phyloP scores from a whole-genome alignment of 208 protist genomes.

The Trypanosoma mega region DNA sequence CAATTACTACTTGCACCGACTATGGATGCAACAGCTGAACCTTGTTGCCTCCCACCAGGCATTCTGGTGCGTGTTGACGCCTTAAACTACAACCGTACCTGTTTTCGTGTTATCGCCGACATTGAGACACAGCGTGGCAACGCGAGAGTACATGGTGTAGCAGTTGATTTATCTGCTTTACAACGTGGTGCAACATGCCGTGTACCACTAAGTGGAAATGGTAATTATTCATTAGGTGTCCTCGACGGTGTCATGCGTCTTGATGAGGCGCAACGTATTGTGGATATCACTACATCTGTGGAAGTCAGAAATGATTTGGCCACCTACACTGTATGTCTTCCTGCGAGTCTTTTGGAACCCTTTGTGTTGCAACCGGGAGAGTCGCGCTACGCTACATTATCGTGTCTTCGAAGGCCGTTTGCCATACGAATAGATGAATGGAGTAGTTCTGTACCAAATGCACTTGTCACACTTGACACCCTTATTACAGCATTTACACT shows the following conservation, averaged over 20 bases:
- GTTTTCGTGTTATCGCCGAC: slow-evolving; percentile 33
- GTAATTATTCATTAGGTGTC: slow-evolving; percentile 22
- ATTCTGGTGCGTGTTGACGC: slow-evolving; percentile 6
- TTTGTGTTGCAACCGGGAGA: slow-evolving; percentile 21
- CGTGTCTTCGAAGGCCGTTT: slow-evolving; percentile 15
- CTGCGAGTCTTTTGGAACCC: slow-evolving; percentile 1
- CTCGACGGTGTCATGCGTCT: slow-evolving; percentile 44
- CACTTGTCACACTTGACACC: slow-evolving; percentile 10
- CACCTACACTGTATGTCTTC: slow-evolving; percentile 18
- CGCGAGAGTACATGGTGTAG: slow-evolving; percentile 5
- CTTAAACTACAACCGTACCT: slow-evolving; percentile 36
- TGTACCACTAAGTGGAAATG: slow-evolving; percentile 34
- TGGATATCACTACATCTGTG: slow-evolving; percentile 41
- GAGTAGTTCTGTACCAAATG: slow-evolving; percentile 8
- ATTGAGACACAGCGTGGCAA: slow-evolving; percentile 2
- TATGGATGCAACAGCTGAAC: not conserved
- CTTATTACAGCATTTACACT: slow-evolving; percentile 23
- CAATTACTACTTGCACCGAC: slow-evolving; percentile 24
- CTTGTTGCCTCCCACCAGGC: slow-evolving; percentile 18
- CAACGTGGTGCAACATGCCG: slow-evolving; percentile 33
- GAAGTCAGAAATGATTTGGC: slow-evolving; percentile 38
- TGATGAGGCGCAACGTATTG: slow-evolving; percentile 30
- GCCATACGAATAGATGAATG: slow-evolving; percentile 19
- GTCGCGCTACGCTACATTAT: slow-evolving; percentile 22
- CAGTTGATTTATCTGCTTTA: slow-evolving; percentile 38